Percentiles rank a stretch among this genome's conserved stretches.
These are phyloP conservation scores for Aechmea fasciata DNA, from an alignment of 176 grass and related monocot species.

Conservation along the genomic window DNA sequence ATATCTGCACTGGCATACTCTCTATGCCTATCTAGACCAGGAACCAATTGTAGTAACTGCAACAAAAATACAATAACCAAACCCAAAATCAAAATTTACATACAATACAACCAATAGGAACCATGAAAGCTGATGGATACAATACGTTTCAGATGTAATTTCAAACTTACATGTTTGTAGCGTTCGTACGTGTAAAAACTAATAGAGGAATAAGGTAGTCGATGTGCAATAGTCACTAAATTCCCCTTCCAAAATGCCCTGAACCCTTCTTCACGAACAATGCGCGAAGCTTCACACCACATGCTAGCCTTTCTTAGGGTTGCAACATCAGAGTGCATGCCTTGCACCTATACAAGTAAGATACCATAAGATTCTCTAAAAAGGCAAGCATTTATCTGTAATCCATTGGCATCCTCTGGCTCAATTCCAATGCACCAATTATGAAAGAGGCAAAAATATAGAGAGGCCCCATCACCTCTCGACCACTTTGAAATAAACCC, in stretches of 20 bases:
- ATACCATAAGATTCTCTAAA: not conserved
- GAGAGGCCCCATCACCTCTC: too few species aligned
- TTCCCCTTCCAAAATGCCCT: slow-evolving; percentile 94
- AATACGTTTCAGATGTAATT: not conserved
- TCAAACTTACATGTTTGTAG: slow-evolving; percentile 60
- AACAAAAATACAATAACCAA: not conserved
- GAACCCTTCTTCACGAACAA: slow-evolving; percentile 79
- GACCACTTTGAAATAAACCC: too few species aligned
- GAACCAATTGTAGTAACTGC: slow-evolving; percentile 75
- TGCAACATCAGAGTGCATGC: slow-evolving; percentile 82
- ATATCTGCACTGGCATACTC: slow-evolving; percentile 54
- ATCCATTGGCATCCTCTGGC: not conserved
- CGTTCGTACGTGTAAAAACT: slow-evolving; percentile 80
- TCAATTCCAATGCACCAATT: not conserved
- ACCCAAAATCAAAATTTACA: not conserved
- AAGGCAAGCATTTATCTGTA: not conserved
- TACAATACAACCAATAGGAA: not conserved
- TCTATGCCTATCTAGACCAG: slow-evolving; percentile 51
- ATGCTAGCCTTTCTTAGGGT: slow-evolving; percentile 57
- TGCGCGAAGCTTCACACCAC: slow-evolving; percentile 66
- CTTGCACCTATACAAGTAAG: slow-evolving; percentile 64
- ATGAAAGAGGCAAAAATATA: not conserved
- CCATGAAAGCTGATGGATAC: not conserved
- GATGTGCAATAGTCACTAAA: slow-evolving; percentile 86
- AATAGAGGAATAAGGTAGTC: slow-evolving; percentile 89